Conservation (phyloP, 331 rosid genomes). For the Malus hybrid region DNA sequence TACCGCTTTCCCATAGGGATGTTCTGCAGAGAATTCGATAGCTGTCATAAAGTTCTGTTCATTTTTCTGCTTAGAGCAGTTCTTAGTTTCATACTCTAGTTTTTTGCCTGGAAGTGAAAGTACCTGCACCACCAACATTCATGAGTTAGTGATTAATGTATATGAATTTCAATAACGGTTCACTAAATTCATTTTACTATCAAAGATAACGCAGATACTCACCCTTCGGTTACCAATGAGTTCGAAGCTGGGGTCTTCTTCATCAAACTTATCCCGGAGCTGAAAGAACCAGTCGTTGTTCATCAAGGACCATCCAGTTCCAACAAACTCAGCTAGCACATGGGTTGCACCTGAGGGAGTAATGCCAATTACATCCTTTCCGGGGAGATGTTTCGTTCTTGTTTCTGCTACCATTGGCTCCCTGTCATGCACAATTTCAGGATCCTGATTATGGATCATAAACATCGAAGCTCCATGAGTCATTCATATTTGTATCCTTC, state of each 20-base stretch:
- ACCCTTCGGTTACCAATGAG: too few species aligned
- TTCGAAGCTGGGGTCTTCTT: not conserved
- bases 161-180: too few species aligned
- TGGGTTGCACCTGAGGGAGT: constrained; percentile 23
- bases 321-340: constrained; percentile 26
- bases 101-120: constrained; percentile 29
- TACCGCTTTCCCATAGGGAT: constrained; percentile 35
- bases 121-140: constrained; percentile 13
- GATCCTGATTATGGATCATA: not conserved
- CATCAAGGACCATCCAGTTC: constrained; percentile 32
- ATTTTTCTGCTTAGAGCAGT: constrained; percentile 3
- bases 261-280: not conserved
- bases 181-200: too few species aligned
- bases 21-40: constrained; percentile 20
- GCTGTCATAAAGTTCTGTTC: constrained; percentile 22
- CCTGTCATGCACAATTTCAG: constrained; percentile 4
- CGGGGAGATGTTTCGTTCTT: not conserved
- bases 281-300: constrained; percentile 30
- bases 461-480: not conserved
- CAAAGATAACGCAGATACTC: too few species aligned
- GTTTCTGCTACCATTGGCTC: constrained; percentile 4
- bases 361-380: constrained; percentile 16
- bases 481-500: not conserved
- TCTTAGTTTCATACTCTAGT: constrained; percentile 24
- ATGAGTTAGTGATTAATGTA: not conserved